Conservation (phyloP, 148 eudicot species). For the Vaccinium macrocarpon region DNA sequence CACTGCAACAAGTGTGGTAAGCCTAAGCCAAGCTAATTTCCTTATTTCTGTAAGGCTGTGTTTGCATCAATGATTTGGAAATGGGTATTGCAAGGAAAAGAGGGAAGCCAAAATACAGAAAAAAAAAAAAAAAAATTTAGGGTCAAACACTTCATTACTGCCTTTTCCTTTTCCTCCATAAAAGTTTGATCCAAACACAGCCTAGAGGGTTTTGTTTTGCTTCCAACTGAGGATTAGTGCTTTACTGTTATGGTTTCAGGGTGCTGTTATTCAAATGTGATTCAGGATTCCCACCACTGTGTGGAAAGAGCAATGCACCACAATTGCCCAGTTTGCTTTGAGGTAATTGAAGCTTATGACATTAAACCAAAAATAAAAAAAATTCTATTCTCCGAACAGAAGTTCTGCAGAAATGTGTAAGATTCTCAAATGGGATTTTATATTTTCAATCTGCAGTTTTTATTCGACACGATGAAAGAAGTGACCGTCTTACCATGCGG, state of each 20-base stretch:
- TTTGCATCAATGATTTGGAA: neutral
- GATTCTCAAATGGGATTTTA: neutral
- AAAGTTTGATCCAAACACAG: neutral
- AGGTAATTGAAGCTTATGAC: slow-evolving; percentile 36
- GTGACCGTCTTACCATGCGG: slow-evolving; percentile 36
- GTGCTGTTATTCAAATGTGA: slow-evolving; percentile 65
- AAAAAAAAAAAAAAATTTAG: no score
- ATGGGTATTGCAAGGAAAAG: neutral
- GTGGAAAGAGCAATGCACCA: slow-evolving; percentile 87
- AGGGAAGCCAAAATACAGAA: neutral
- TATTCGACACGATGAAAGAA: slow-evolving; percentile 38
- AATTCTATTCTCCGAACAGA: neutral
- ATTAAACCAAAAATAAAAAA: no score
- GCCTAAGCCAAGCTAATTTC: slow-evolving; percentile 26
- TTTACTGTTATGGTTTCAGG: slow-evolving; percentile 34
- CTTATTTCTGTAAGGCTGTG: neutral
- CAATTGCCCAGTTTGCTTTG: slow-evolving; percentile 81
- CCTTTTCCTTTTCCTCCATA: neutral
- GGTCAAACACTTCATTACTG: neutral
- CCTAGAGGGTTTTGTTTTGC: neutral
- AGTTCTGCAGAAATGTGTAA: neutral
- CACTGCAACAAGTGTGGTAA: slow-evolving; percentile 81
- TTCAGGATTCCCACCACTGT: slow-evolving; percentile 64
- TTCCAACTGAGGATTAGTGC: neutral
- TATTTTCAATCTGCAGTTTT: slow-evolving; percentile 25